Evolutionary conservation across 2,329 filamentous ascomycete genomes (phyloP), one percentile per base, ranked within the genome.

Genomic region (Aureobasidium sp.): DNA sequence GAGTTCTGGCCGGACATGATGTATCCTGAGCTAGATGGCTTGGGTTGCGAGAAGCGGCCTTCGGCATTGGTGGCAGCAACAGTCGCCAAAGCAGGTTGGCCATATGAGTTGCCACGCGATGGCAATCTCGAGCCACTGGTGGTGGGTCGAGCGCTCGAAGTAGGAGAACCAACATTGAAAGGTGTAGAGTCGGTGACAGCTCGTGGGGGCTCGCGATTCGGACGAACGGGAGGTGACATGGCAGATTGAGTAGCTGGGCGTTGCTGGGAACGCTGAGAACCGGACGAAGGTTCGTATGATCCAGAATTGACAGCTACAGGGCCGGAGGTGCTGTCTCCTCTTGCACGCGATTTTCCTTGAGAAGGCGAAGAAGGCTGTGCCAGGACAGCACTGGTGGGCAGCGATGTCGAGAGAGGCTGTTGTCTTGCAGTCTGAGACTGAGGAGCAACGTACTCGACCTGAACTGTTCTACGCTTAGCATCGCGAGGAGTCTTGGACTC

Each of bases 361-460:
- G 47, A 44, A 39, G 37, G 3, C 12, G 50, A 26, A 24, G 34
- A 47, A 51, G 61, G 56, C 46, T 60, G 13, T n/a, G 20, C 61
- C 56, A 47, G 57, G 46, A 34, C 66, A 52, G 56, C 41, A 51
- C 32, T 66, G 55, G 62, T 82, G 71, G 29, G 74, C 41, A 55
- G 15, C 2, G 60, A 53, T 5, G 60, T 32, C 43, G 60, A 47
- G 26, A 56, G 20, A 7, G 48, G 66, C 61, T 84, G 84, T 34
- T 89, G 91, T 66, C 93, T 85, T 65, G 87, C 83, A 0, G 93
- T 97, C 71, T 93, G 87, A 6, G 91, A 95, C 29, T 87, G 87
- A 27, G 94, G 94, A 24, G 92, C 89, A 62, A 97, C 94, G 74
- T 99, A 99, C 78, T 99, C 94, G 65, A 99, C 90, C 76, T 99